A percentile compares a stretch with the other conserved stretches of the same genome.
These are phyloP conservation scores for Pseudocohnilembus persalinus DNA, from an alignment of 169 alveolate genomes.

Conservation along the genomic window DNA sequence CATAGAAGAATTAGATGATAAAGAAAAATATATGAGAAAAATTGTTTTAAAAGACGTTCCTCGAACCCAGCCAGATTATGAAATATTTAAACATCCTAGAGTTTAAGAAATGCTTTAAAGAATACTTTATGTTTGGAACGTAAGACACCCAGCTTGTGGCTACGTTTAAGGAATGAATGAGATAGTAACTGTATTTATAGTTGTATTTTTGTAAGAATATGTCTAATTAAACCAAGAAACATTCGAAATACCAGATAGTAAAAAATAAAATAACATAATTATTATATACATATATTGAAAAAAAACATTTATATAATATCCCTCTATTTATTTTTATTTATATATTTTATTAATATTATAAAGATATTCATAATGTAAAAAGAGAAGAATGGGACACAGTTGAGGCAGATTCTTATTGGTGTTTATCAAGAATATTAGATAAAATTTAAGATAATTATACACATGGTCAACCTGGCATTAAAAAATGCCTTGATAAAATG, in stretches of 20 bases:
- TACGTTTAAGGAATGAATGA: slow-evolving; percentile 85
- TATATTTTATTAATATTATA: too few species aligned
- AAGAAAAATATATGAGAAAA: slow-evolving; percentile 42
- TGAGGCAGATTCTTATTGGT: slow-evolving; percentile 69
- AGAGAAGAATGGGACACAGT: slow-evolving; percentile 11
- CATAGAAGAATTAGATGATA: slow-evolving; percentile 30
- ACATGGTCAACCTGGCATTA: slow-evolving; percentile 74
- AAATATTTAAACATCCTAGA: slow-evolving; percentile 46
- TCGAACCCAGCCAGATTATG: slow-evolving; percentile 69
- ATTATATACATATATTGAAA: too few species aligned
- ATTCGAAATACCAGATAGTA: slow-evolving; percentile 5
- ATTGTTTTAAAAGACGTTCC: slow-evolving; percentile 77
- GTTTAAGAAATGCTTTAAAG: slow-evolving; percentile 63
- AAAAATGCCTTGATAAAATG: slow-evolving; percentile 63
- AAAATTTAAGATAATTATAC: slow-evolving; percentile 78
- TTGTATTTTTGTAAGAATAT: slow-evolving; percentile 56
- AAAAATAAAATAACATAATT: background rate
- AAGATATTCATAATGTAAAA: slow-evolving; percentile 14
- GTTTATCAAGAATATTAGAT: slow-evolving; percentile 68
- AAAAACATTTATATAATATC: too few species aligned
- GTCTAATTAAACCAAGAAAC: slow-evolving; percentile 25
- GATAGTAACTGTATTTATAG: slow-evolving; percentile 65
- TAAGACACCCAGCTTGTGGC: slow-evolving; percentile 78
- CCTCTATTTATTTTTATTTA: too few species aligned
- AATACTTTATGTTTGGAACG: slow-evolving; percentile 65